phyloP scores from a whole-genome alignment of 2,329 filamentous ascomycete genomes.

The Cladosporium sp. region DNA sequence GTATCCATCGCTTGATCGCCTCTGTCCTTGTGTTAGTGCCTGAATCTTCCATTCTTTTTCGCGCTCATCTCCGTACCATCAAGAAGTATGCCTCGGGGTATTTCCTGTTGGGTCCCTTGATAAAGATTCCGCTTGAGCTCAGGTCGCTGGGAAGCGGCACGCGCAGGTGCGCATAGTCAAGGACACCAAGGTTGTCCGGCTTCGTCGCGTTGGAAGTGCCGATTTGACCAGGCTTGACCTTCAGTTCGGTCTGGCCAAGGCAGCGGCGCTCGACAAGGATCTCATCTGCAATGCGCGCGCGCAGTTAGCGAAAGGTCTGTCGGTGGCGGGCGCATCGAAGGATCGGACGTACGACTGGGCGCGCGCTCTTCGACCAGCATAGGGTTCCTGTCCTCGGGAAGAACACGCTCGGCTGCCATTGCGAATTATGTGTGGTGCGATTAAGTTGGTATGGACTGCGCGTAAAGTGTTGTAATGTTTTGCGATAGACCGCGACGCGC shows the following conservation, averaged over 20 bases:
- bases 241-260: conserved; percentile 88
- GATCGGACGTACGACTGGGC: conserved; percentile 59
- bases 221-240: conserved; percentile 75
- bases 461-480: background rate
- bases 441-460: conserved; percentile 1
- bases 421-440: conserved; percentile 6
- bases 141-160: conserved; percentile 91
- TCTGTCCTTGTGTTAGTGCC: conserved; percentile 46
- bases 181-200: conserved; percentile 72
- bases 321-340: conserved; percentile 7
- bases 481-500: conserved; percentile 18
- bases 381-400: conserved; percentile 65
- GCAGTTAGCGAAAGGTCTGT: conserved; percentile 7
- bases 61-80: conserved; percentile 61
- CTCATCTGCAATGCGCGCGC: conserved; percentile 18
- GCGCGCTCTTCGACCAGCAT: conserved; percentile 63
- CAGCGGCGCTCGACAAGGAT: conserved; percentile 77
- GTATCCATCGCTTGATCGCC: conserved; percentile 80
- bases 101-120: conserved; percentile 61
- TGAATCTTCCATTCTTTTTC: conserved; percentile 8
- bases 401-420: conserved; percentile 23
- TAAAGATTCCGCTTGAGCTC: conserved; percentile 85
- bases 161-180: conserved; percentile 94
- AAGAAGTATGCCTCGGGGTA: conserved; percentile 91
- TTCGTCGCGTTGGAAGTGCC: conserved; percentile 70